Evolutionary conservation across 1,139 yeast species (phyloP).

Genomic region (Debaryomycetaceae sp.): DNA sequence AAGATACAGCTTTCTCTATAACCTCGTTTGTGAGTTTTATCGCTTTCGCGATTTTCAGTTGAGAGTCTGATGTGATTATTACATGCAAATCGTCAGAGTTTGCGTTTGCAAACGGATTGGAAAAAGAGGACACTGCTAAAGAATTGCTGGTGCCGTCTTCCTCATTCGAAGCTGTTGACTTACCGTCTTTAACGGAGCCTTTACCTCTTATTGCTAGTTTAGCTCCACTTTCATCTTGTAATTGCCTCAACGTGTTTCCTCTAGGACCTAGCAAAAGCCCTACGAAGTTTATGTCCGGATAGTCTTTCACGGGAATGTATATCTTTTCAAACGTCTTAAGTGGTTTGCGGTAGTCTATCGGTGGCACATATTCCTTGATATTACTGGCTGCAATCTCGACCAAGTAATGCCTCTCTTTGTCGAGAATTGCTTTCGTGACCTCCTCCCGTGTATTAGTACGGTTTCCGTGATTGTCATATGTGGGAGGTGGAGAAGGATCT

Average conservation of each 20-base stretch:
- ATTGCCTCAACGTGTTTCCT: slow-evolving; percentile 79
- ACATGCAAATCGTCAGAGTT: slow-evolving; percentile 79
- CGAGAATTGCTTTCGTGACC: slow-evolving; percentile 58
- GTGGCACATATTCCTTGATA: slow-evolving; percentile 80
- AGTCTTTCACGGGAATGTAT: slow-evolving; percentile 79
- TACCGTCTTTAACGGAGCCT: slow-evolving; percentile 95
- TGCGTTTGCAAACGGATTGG: slow-evolving; percentile 23
- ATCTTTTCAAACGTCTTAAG: slow-evolving; percentile 72
- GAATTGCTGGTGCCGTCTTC: slow-evolving; percentile 16
- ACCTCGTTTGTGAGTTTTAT: slow-evolving; percentile 71
- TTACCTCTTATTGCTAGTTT: slow-evolving; percentile 84
- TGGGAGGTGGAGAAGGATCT: slow-evolving; percentile 93
- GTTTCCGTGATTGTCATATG: slow-evolving; percentile 77
- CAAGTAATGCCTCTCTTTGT: slow-evolving; percentile 74
- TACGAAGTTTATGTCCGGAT: slow-evolving; percentile 90
- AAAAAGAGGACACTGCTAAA: slow-evolving; percentile 16
- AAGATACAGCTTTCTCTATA: slow-evolving; percentile 75
- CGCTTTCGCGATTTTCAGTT: slow-evolving; percentile 74
- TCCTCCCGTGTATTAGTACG: slow-evolving; percentile 81
- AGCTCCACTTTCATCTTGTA: slow-evolving; percentile 85
- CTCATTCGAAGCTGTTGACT: slow-evolving; percentile 29
- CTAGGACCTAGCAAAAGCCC: slow-evolving; percentile 93
- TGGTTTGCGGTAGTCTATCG: slow-evolving; percentile 74
- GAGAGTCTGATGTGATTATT: slow-evolving; percentile 78
- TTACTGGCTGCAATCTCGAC: slow-evolving; percentile 69